A percentile compares a stretch with the other conserved stretches of the same genome.
Conservation (phyloP, 23 red algal genomes). For the Gracilaria gracilis region DNA sequence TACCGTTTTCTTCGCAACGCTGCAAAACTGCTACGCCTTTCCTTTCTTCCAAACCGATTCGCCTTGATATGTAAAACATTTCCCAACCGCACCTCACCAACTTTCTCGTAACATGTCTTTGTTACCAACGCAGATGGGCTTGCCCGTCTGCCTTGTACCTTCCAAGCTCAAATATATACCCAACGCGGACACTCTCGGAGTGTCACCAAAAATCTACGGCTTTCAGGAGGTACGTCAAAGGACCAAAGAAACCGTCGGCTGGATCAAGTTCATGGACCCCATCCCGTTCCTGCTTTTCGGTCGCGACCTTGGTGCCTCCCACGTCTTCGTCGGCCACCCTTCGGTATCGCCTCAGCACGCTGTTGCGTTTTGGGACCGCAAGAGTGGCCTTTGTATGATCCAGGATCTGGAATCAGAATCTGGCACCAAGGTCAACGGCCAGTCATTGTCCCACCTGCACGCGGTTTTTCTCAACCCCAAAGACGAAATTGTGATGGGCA, state of each 20-base stretch:
- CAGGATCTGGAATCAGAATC: constrained; percentile 48
- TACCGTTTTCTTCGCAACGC: too few relatives aligned
- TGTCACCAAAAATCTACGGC: background rate
- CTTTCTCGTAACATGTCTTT: background rate
- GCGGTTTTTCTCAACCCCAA: background rate
- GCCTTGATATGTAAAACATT: background rate
- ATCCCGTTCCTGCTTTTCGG: constrained; percentile 53
- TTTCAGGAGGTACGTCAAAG: constrained; percentile 6
- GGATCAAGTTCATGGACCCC: constrained; percentile 43
- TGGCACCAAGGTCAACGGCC: constrained; percentile 35
- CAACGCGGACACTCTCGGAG: background rate
- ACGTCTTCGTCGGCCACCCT: constrained; percentile 60
- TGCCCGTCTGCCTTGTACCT: constrained; percentile 39
- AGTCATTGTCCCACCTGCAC: constrained; percentile 12
- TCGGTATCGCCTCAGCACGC: constrained; percentile 50
- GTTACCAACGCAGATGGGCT: constrained; percentile 22
- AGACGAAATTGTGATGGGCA: constrained; percentile 18
- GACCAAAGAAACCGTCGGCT: constrained; percentile 33
- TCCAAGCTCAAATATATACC: constrained; percentile 1
- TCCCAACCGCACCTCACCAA: background rate
- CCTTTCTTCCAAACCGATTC: background rate
- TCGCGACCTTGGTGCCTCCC: constrained; percentile 41
- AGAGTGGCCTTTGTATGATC: constrained; percentile 23
- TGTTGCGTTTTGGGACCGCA: constrained; percentile 12
- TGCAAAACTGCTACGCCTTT: background rate